phyloP scores from a whole-genome alignment of 805 yeast species.

The Schizosaccharomyces pombe region ASM294v3 CU329670.1:729501-730000 shows the following conservation, averaged over 20 bases:
- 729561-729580: not conserved
- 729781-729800: not conserved
- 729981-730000: not conserved
- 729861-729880: not conserved
- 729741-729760: not conserved
- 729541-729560: not conserved
- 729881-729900: not conserved
- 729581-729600: not conserved
- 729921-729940: too few relatives aligned
- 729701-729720: not conserved
- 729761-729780: not conserved
- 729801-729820: not conserved
- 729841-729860: not conserved
- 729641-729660: not conserved
- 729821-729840: not conserved
- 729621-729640: constrained; percentile 1
- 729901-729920: not conserved
- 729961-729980: not conserved
- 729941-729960: not conserved
- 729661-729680: constrained; percentile 2
- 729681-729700: not conserved
- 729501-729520: not conserved
- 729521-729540: not conserved
- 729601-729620: constrained; percentile 1
- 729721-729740: not conserved